Percentiles rank a stretch among this genome's conserved stretches.
These are phyloP conservation scores for Alternaria burnsii DNA, from an alignment of 2,329 filamentous ascomycete genomes.

Conservation along the genomic window DNA sequence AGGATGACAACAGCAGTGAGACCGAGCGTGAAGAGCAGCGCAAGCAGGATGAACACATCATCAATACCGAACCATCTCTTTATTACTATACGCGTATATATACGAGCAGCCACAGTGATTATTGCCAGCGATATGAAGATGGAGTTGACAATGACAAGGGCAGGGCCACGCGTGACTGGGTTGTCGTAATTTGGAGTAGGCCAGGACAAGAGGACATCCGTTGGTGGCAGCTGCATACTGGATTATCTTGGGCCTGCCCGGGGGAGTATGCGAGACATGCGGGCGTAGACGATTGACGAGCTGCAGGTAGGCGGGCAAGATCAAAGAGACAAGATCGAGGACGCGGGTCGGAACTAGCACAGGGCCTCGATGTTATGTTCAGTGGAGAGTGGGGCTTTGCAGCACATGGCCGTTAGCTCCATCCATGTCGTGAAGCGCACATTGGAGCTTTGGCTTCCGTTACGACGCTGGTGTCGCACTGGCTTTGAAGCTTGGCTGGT, in stretches of 20 bases:
- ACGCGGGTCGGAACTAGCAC: background rate
- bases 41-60: slow-evolving; percentile 53
- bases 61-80: slow-evolving; percentile 56
- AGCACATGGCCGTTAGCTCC: slow-evolving; percentile 8
- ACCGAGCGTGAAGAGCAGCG: slow-evolving; percentile 50
- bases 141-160: slow-evolving; percentile 52
- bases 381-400: background rate
- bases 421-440: slow-evolving; percentile 2
- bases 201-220: slow-evolving; percentile 46
- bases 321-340: background rate
- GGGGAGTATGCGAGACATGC: slow-evolving; percentile 14
- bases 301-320: background rate
- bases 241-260: slow-evolving; percentile 11
- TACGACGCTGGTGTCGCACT: slow-evolving; percentile 10
- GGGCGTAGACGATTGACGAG: slow-evolving; percentile 3
- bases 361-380: slow-evolving; percentile 10
- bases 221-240: slow-evolving; percentile 42
- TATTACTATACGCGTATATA: slow-evolving; percentile 53
- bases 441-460: slow-evolving; percentile 5
- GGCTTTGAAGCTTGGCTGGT: background rate
- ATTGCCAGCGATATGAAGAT: slow-evolving; percentile 51
- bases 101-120: slow-evolving; percentile 47
- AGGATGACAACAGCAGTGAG: slow-evolving; percentile 52
- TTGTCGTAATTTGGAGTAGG: slow-evolving; percentile 53
- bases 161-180: slow-evolving; percentile 51